Base-by-base conservation (phyloP, 352 stramenopile species). In the Achlya hypogyna region DNA sequence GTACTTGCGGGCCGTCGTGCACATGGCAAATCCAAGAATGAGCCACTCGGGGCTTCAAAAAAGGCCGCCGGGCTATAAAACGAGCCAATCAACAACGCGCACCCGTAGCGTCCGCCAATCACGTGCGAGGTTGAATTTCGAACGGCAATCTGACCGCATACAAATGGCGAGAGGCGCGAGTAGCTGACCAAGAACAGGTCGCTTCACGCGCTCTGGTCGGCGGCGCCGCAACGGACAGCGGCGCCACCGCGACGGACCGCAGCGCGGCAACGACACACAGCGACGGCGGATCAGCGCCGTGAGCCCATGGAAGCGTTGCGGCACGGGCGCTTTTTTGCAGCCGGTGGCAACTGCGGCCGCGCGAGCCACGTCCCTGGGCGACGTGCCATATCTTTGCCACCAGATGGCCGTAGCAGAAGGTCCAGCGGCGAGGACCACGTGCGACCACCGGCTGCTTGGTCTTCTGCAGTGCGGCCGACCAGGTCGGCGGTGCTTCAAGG, bases 21-120 rank as follows among this genome's bases (percentile, higher is more conserved):
- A 56, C 49, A 56, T 56, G 49, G 49, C 49, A 56, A 56, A 56
- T 56, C 31, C 49, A 35, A 56, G 25, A 56, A 20, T 56, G 49
- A 56, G 49, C 38, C 38, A 45, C 14, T 45, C 38, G 14, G 12
- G 38, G 38, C 38, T 56, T 12, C 49, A 3, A 10, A 38, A n/a
- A n/a, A n/a, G n/a, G n/a, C n/a, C n/a, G n/a, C n/a, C n/a, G 49
- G 16, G 49, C 49, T 22, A 56, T 56, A 56, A 56, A 56, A 56
- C 31, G 49, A 56, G 31, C 49, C 49, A 56, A 56, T 56, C 49
- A 20, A 10, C 25, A 1, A 27, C 49, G 2, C 31, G 49, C 14
- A n/a, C 38, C 38, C 2, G n/a, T 3, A 18, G 38, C 12, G 12
- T 10, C 38, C 2, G 38, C 38, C 38, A 45, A 45, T 45, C 38